These are phyloP conservation scores for Solanum lycopersicoides DNA, from an alignment of 257 asterid species.

Conservation along the genomic window DNA sequence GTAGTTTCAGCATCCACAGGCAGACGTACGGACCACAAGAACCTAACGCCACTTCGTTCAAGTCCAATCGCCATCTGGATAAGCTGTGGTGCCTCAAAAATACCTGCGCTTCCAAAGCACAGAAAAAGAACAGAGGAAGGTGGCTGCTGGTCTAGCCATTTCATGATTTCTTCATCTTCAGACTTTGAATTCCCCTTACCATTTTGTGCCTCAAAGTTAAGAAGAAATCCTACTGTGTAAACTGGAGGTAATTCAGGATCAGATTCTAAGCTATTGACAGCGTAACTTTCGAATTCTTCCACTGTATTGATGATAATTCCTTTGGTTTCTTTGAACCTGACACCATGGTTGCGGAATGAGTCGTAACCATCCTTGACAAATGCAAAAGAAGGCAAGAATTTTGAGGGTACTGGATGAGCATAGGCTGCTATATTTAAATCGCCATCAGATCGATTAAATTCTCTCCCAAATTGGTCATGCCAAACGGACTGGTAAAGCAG, in stretches of 20 bases:
- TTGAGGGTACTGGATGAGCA: constrained; percentile 2
- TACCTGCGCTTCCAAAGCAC: background rate
- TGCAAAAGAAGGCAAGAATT: background rate
- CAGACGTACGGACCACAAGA: too few relatives aligned
- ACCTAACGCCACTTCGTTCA: too few relatives aligned
- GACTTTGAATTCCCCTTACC: background rate
- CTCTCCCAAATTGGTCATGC: background rate
- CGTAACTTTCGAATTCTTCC: constrained; percentile 1
- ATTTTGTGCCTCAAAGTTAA: background rate
- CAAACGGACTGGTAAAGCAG: background rate
- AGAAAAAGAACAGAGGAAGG: background rate
- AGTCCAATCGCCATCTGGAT: background rate
- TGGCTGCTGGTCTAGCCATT: constrained; percentile 1
- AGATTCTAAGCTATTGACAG: background rate
- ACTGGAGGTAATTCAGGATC: background rate
- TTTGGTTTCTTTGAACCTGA: background rate
- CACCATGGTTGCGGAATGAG: background rate
- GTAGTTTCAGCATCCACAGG: background rate
- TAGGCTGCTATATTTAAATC: background rate
- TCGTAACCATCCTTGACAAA: background rate
- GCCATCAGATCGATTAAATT: background rate
- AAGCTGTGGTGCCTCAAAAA: constrained; percentile 1
- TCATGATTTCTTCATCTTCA: background rate
- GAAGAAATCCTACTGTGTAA: background rate
- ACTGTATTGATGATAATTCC: constrained; percentile 14